Percentiles rank a stretch among this genome's conserved stretches.
phyloP scores from a whole-genome alignment of 495 filamentous ascomycete species.

The Penicillium bovifimosum region DNA sequence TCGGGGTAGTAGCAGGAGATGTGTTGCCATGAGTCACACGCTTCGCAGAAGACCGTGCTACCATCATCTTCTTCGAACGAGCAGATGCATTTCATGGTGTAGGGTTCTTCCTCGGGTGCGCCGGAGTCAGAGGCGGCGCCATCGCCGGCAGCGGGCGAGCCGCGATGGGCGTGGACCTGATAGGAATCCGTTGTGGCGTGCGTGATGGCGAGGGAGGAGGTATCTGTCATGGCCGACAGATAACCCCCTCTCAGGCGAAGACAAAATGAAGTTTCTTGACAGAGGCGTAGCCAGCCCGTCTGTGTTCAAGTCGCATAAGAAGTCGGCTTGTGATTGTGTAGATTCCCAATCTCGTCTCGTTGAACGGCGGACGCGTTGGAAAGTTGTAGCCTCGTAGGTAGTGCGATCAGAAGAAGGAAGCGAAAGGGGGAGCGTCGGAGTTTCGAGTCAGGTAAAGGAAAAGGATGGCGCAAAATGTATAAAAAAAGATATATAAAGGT shows the following conservation, averaged over 20 bases:
- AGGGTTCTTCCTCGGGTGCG: conserved; percentile 69
- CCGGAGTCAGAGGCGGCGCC: conserved; percentile 51
- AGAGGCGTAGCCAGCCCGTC: conserved; percentile 23
- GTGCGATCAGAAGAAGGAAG: conserved; percentile 17
- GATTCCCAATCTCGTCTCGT: not conserved
- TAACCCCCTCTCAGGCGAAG: conserved; percentile 49
- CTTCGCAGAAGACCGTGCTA: conserved; percentile 92
- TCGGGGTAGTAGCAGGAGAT: conserved; percentile 89
- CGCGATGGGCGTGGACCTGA: conserved; percentile 53
- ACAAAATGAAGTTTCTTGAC: conserved; percentile 20
- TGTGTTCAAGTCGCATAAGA: conserved; percentile 37
- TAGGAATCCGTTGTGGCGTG: conserved; percentile 59
- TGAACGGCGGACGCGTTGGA: conserved; percentile 2
- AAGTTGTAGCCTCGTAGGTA: not conserved
- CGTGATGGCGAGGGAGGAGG: conserved; percentile 55
- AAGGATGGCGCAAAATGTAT: conserved; percentile 21
- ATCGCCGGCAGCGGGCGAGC: conserved; percentile 46
- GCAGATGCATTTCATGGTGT: conserved; percentile 98
- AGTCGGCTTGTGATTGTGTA: not conserved
- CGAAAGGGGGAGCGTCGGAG: conserved; percentile 31
- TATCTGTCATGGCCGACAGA: conserved; percentile 90
- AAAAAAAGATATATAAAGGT: conserved; percentile 19
- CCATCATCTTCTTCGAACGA: conserved; percentile 90
- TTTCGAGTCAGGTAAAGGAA: conserved; percentile 16
- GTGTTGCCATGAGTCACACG: conserved; percentile 96